These are phyloP conservation scores for cucumber (Cucumis sativus) DNA, from an alignment of 306 rosid genomes.

Conservation along the genomic window Cucumber_9930_V3 NC_026655.2:22374001-22374500, in stretches of 20 bases:
- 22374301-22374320: neutral
- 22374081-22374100: slow-evolving; percentile 7
- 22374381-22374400: neutral
- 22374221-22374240: slow-evolving; percentile 94
- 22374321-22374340: neutral
- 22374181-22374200: slow-evolving; percentile 87
- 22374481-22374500: slow-evolving; percentile 87
- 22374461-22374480: slow-evolving; percentile 14
- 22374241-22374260: slow-evolving; percentile 69
- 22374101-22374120: neutral
- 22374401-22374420: neutral
- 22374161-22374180: slow-evolving; percentile 98
- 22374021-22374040: slow-evolving; percentile 61
- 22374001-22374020: slow-evolving; percentile 42
- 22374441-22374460: neutral
- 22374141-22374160: slow-evolving; percentile 49
- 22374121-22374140: slow-evolving; percentile 9
- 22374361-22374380: neutral
- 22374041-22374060: slow-evolving; percentile 82
- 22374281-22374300: slow-evolving; percentile 10
- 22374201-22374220: slow-evolving; percentile 94
- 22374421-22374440: slow-evolving; percentile 1
- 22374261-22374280: neutral
- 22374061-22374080: slow-evolving; percentile 62
- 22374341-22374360: neutral